Evolutionary conservation across 768 basidiomycete species (phyloP), one percentile per base, ranked within the genome.

Genomic region (Lyophyllum shimeji): DNA sequence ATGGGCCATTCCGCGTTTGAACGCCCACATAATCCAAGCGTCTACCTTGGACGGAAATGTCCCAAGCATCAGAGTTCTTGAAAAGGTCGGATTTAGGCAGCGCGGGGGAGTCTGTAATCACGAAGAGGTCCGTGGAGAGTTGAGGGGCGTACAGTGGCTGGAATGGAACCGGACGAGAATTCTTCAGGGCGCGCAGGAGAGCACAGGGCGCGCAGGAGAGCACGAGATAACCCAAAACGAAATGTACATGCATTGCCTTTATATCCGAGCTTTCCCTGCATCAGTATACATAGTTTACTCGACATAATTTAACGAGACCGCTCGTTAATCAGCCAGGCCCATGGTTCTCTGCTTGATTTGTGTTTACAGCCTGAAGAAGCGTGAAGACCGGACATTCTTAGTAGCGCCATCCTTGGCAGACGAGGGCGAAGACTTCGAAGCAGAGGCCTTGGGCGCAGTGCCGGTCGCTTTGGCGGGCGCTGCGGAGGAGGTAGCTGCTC

Each of bases 51-150:
- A 55, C 21, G 59, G 56, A 7, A 63, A 60, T 34, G 31, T 48
- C 25, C 51, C 56, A 29, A 60, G 59, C 49, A 40, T 58, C 25
- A 57, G 45, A 27, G 56, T 63, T 9, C 37, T 63, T 15, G 53
- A 57, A 29, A 60, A 60, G 46, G 42, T 50, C 21, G 52, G 51
- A 20, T 60, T 63, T 33, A 47, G 39, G 20, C 24, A 53, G 7
- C 21, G 46, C 2, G 45, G 52, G 18, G 33, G 5, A 17, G 46
- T 55, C 2, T 11, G 37, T 31, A 37, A 18, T 29, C 27, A n/a
- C 18, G 61, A 55, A 37, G 44, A 57, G 37, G 33, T 50, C 18
- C 25, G 46, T 31, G 58, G 58, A 25, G 53, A 49, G 18, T 33
- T 15, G 43, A 53, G 17, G 40, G 53, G 53, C 33, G 37, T 50